Conservation (phyloP, 805 yeast genomes). For the Barnettozyma botsteinii region DNA sequence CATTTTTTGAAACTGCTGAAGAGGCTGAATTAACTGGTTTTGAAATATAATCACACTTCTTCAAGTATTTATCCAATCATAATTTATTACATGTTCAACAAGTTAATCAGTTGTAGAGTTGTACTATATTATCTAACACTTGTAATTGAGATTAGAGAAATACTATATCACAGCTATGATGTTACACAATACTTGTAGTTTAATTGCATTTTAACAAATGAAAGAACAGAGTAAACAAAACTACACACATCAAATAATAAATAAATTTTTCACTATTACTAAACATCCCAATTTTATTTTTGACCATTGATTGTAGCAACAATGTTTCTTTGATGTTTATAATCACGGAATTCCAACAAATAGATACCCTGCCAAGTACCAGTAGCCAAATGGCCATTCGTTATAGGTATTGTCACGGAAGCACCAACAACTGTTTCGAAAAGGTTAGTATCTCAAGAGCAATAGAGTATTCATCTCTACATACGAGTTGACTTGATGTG, state of each 20-base stretch:
- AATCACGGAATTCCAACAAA: slow-evolving; percentile 64
- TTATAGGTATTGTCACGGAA: slow-evolving; percentile 59
- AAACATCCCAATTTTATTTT: too few species aligned
- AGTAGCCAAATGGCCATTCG: slow-evolving; percentile 57
- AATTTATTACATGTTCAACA: too few species aligned
- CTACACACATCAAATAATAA: background rate
- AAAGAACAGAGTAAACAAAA: too few species aligned
- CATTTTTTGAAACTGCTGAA: slow-evolving; percentile 51
- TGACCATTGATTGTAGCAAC: slow-evolving; percentile 73
- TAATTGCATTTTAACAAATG: too few species aligned
- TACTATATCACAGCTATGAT: too few species aligned
- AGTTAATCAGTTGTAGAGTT: background rate
- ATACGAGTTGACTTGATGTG: slow-evolving; percentile 55
- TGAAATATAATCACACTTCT: slow-evolving; percentile 11
- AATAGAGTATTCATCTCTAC: background rate
- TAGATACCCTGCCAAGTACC: slow-evolving; percentile 90
- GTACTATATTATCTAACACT: too few species aligned
- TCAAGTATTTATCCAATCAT: background rate
- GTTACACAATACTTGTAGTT: too few species aligned
- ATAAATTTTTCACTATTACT: too few species aligned
- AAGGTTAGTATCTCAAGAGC: slow-evolving; percentile 1
- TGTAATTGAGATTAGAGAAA: too few species aligned
- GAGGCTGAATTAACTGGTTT: slow-evolving; percentile 29
- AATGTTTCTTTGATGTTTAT: slow-evolving; percentile 56
- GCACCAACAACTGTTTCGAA: slow-evolving; percentile 49